A percentile compares a stretch with the other conserved stretches of the same genome.
Conservation (phyloP, 495 filamentous ascomycete species). For the Lepraria neglecta region DNA sequence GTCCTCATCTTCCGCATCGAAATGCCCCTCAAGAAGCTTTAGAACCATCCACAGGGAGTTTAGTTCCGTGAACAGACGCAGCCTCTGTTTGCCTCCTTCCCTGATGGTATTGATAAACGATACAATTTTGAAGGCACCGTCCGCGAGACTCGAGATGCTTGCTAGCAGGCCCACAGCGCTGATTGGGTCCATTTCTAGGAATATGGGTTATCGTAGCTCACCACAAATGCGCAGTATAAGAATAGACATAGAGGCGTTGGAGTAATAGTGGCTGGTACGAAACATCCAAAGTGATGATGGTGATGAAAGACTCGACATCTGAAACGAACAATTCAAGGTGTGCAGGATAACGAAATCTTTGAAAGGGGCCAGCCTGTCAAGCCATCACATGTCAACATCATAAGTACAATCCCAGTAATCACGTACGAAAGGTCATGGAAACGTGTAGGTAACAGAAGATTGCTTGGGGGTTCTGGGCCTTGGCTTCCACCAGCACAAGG, state of each 20-base stretch:
- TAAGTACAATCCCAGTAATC: no score
- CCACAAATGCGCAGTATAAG: neutral
- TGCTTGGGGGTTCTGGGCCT: no score
- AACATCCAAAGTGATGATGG: no score
- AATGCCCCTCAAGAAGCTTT: constrained; percentile 20
- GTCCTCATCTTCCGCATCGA: constrained; percentile 15
- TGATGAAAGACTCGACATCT: no score
- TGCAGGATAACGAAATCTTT: no score
- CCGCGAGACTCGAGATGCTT: constrained; percentile 15
- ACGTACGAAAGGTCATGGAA: no score
- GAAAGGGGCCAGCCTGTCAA: no score
- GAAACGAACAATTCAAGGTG: no score
- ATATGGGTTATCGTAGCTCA: no score
- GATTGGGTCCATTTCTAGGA: constrained; percentile 12
- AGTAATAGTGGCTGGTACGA: neutral
- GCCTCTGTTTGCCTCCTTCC: constrained; percentile 22
- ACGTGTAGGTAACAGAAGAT: no score
- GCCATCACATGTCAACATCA: no score
- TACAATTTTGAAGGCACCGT: constrained; percentile 21
- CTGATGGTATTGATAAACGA: constrained; percentile 20
- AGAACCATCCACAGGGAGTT: constrained; percentile 24
- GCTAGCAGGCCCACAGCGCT: constrained; percentile 12
- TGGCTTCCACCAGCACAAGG: no score
- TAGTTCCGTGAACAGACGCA: constrained; percentile 20
- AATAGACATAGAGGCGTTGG: neutral